Conservation (phyloP, 805 yeast genomes). For the Wickerhamomyces chaumierensis region DNA sequence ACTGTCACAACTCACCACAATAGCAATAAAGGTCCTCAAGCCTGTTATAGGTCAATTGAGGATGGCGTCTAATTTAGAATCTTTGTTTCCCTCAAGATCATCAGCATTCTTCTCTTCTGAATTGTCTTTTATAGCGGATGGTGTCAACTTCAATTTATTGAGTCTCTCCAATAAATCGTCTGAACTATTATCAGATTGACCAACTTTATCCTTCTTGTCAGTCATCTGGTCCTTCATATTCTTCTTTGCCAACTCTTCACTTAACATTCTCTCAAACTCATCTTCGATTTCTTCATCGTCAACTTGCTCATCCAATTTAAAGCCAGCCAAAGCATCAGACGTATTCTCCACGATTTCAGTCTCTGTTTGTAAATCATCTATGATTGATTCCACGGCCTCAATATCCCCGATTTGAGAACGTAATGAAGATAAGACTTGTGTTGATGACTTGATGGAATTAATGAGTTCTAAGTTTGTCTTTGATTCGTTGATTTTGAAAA, state of each 20-base stretch:
- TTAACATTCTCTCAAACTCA: conserved; percentile 26
- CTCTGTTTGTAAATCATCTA: conserved; percentile 29
- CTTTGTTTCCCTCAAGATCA: no score
- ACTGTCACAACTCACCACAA: no score
- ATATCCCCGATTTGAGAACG: conserved; percentile 31
- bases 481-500: conserved; percentile 31
- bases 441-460: conserved; percentile 26
- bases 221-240: background rate
- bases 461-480: conserved; percentile 27
- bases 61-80: no score
- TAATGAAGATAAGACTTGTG: conserved; percentile 23
- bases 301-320: conserved; percentile 14
- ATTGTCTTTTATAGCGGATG: no score
- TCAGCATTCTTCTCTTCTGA: no score
- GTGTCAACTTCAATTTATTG: conserved; percentile 15
- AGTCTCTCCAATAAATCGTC: conserved; percentile 16
- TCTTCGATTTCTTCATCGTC: conserved; percentile 22
- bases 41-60: no score
- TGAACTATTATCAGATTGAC: conserved; percentile 1
- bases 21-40: no score
- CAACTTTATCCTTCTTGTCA: conserved; percentile 3
- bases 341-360: conserved; percentile 26
- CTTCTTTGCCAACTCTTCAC: conserved; percentile 7
- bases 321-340: conserved; percentile 20
- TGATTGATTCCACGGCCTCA: conserved; percentile 29